phyloP scores from a whole-genome alignment of 257 asterid species.

The Gentiana dahurica region DNA sequence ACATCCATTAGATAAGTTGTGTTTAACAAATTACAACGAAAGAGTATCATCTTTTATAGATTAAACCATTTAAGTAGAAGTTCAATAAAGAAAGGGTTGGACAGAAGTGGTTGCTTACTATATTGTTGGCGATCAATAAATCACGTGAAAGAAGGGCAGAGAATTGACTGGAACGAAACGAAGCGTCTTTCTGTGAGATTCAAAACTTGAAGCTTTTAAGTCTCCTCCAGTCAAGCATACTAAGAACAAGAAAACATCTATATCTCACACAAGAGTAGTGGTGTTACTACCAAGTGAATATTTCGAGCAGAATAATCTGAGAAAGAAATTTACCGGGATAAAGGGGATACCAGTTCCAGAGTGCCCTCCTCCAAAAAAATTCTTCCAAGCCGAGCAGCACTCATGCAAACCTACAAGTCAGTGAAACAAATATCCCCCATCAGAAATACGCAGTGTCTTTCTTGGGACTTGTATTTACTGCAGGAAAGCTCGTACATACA shows the following conservation, averaged over 20 bases:
- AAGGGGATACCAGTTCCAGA: slow-evolving; percentile 55
- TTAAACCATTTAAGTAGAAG: background rate
- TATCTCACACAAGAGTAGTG: slow-evolving; percentile 1
- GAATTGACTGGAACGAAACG: slow-evolving; percentile 52
- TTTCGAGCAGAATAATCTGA: slow-evolving; percentile 9
- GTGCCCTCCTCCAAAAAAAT: slow-evolving; percentile 29
- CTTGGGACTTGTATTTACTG: background rate
- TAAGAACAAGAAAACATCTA: slow-evolving; percentile 1
- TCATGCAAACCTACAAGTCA: slow-evolving; percentile 40
- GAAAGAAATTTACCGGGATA: slow-evolving; percentile 30
- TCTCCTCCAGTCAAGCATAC: slow-evolving; percentile 12
- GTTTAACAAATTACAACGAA: too few relatives aligned
- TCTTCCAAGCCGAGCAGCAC: slow-evolving; percentile 41
- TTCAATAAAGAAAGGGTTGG: slow-evolving; percentile 1
- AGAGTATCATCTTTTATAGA: too few relatives aligned
- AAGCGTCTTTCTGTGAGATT: slow-evolving; percentile 43
- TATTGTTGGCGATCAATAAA: slow-evolving; percentile 57
- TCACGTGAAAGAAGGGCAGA: slow-evolving; percentile 64
- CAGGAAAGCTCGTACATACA: background rate
- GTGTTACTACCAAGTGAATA: background rate
- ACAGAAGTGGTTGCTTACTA: slow-evolving; percentile 36
- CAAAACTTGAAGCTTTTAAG: slow-evolving; percentile 10
- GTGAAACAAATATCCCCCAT: background rate
- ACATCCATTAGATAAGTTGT: background rate
- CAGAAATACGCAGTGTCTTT: background rate